Percentiles rank a stretch among this genome's conserved stretches.
Conservation (phyloP, 805 yeast genomes). For the Starmerella bombi region DNA sequence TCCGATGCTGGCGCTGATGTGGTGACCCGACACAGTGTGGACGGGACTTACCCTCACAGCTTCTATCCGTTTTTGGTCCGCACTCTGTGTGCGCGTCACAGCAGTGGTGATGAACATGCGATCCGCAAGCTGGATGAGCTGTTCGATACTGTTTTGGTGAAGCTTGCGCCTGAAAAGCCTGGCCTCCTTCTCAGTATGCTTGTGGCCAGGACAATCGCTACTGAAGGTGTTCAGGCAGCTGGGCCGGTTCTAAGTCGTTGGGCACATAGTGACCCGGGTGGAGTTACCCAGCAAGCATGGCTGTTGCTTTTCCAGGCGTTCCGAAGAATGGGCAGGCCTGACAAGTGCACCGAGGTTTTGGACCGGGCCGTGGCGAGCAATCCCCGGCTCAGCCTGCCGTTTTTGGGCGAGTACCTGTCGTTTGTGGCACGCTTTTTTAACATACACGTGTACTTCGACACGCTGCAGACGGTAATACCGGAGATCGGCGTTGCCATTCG, state of each 20-base stretch:
- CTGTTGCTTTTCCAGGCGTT: conserved; percentile 22
- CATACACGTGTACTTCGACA: conserved; percentile 14
- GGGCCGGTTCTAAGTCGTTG: conserved; percentile 18
- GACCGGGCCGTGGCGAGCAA: conserved; percentile 9
- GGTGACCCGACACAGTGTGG: neutral
- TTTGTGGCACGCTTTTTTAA: conserved; percentile 19
- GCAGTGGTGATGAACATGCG: neutral
- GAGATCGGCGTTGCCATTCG: conserved; percentile 9
- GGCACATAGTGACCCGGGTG: conserved; percentile 11
- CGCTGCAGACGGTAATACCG: conserved; percentile 18
- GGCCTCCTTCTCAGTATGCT: conserved; percentile 18
- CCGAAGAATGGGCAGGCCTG: conserved; percentile 21
- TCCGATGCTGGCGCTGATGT: conserved; percentile 11
- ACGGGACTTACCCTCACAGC: conserved; percentile 3
- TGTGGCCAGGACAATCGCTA: conserved; percentile 20
- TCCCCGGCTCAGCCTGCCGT: conserved; percentile 15
- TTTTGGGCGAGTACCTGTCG: conserved; percentile 21
- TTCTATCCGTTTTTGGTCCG: conserved; percentile 18
- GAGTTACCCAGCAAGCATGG: conserved; percentile 21
- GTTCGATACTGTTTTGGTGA: conserved; percentile 11
- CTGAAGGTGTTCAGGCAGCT: conserved; percentile 22
- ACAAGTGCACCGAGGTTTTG: conserved; percentile 22
- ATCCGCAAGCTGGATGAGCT: conserved; percentile 7
- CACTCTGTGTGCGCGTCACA: conserved; percentile 4
- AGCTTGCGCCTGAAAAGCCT: conserved; percentile 9